Conservation (phyloP, 305 asterid genomes). For the Fraxinus paxiana region DNA sequence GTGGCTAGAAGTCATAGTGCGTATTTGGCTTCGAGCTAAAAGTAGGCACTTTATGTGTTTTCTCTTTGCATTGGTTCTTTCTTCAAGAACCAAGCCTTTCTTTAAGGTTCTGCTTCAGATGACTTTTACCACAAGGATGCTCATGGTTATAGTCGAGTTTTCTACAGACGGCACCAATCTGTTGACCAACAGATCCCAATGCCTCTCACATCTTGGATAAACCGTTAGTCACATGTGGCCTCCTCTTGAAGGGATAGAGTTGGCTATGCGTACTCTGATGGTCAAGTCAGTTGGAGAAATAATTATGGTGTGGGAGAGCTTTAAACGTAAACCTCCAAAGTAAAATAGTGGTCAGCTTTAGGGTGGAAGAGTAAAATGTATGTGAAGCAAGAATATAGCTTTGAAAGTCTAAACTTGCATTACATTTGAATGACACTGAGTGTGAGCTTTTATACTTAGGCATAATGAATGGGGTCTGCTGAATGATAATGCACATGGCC, state of each 20-base stretch:
- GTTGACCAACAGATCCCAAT: too few relatives aligned
- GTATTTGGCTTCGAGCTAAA: too few relatives aligned
- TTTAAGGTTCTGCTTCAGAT: too few relatives aligned
- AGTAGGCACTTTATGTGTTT: too few relatives aligned
- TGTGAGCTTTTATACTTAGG: neutral
- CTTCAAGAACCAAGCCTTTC: too few relatives aligned
- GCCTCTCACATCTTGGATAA: neutral
- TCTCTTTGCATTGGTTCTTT: too few relatives aligned
- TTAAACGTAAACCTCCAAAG: neutral
- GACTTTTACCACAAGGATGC: too few relatives aligned
- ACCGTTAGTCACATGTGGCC: neutral
- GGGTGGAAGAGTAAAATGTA: neutral
- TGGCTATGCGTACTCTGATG: neutral
- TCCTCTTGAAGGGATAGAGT: neutral
- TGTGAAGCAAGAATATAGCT: neutral
- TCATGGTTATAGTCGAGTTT: too few relatives aligned
- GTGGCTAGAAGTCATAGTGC: too few relatives aligned
- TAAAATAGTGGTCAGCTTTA: neutral
- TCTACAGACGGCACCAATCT: too few relatives aligned
- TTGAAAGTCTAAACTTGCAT: neutral
- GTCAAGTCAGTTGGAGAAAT: neutral
- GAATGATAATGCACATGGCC: neutral
- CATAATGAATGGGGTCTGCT: neutral
- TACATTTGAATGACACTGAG: neutral
- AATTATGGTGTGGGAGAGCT: neutral